phyloP scores from a whole-genome alignment of 108 stramenopile species.

The Skeletonema menzelii region DNA sequence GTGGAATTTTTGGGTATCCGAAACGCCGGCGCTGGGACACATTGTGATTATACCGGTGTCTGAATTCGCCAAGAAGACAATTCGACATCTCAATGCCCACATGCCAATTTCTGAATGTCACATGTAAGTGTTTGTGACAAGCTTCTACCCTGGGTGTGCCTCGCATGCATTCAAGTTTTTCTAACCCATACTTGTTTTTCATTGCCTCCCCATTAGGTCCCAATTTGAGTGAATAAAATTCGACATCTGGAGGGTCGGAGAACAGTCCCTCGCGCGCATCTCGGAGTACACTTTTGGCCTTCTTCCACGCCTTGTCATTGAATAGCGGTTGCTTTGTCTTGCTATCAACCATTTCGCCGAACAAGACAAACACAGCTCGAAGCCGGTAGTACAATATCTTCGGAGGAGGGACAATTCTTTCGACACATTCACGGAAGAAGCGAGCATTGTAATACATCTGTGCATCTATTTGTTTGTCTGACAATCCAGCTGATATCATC shows the following conservation, averaged over 20 bases:
- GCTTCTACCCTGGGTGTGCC: conserved; percentile 15
- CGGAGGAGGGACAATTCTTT: no score
- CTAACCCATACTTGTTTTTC: conserved; percentile 7
- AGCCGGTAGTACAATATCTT: background rate
- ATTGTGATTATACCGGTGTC: no score
- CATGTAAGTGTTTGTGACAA: no score
- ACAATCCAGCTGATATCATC: background rate
- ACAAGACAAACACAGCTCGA: conserved; percentile 41
- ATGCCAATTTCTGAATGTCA: no score
- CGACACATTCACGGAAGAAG: background rate
- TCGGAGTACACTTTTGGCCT: conserved; percentile 32
- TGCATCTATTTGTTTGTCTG: background rate
- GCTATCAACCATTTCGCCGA: conserved; percentile 16
- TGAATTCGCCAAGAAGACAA: no score
- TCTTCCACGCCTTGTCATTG: conserved; percentile 31
- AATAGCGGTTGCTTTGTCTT: conserved; percentile 32
- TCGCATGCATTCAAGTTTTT: conserved; percentile 9
- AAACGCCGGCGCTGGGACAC: no score
- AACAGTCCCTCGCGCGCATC: conserved; percentile 28
- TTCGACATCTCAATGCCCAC: no score
- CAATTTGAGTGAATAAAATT: conserved; percentile 10
- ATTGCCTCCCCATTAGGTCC: conserved; percentile 11
- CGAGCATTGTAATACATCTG: background rate
- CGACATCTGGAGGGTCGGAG: conserved; percentile 30
- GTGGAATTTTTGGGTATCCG: no score